A percentile compares a stretch with the other conserved stretches of the same genome.
Evolutionary conservation across 208 protist species (phyloP).

Genomic region (Phytomonas sp.): DNA sequence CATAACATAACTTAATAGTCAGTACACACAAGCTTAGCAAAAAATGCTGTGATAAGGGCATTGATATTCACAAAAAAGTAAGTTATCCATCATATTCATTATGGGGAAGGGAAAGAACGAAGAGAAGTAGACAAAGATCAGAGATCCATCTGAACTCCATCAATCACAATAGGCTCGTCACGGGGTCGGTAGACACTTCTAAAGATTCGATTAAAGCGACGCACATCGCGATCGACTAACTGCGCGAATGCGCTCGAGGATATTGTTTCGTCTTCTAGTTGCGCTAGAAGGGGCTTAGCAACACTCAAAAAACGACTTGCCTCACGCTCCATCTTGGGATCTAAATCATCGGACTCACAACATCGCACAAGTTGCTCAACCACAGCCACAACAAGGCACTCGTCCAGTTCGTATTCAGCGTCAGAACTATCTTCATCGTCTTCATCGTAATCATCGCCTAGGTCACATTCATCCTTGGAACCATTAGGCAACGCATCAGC

Average conservation of each 20-base stretch:
- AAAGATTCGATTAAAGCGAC: constrained; percentile 42
- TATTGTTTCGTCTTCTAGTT: constrained; percentile 18
- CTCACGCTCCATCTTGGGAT: constrained; percentile 29
- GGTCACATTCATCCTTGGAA: constrained; percentile 1
- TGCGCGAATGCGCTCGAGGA: constrained; percentile 25
- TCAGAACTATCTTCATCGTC: constrained; percentile 57
- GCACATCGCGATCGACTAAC: constrained; percentile 27
- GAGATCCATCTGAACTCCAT: constrained; percentile 69
- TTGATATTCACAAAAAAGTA: background rate
- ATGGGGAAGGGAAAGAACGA: background rate
- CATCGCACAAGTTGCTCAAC: constrained; percentile 65
- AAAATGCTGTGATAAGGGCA: background rate
- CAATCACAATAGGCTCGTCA: constrained; percentile 62
- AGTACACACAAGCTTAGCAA: background rate
- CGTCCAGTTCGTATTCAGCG: constrained; percentile 60
- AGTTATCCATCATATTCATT: background rate
- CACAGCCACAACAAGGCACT: constrained; percentile 45
- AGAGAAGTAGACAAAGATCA: constrained; percentile 10
- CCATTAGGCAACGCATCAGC: background rate
- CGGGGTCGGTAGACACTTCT: constrained; percentile 41
- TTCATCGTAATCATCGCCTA: constrained; percentile 18
- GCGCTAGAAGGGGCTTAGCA: constrained; percentile 33
- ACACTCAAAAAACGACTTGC: constrained; percentile 24
- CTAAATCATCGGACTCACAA: constrained; percentile 56
- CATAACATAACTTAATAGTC: background rate